These are phyloP conservation scores for Leucocoprinus sp. DNA, from an alignment of 768 basidiomycete species.

Conservation along the genomic window DNA sequence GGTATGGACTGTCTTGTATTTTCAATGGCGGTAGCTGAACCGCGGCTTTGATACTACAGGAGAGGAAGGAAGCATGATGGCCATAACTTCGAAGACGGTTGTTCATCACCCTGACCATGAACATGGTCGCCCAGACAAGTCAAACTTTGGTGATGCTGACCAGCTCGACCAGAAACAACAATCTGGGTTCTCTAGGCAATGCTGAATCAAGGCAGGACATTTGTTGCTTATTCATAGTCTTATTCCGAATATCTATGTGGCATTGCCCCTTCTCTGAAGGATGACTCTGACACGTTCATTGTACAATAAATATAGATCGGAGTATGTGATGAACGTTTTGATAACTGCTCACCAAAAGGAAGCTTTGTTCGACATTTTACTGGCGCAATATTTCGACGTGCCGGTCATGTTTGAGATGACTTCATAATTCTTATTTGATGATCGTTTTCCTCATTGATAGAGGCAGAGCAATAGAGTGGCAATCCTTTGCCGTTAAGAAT, in stretches of 20 bases:
- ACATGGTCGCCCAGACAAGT: constrained; percentile 31
- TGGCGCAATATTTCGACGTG: too few species aligned
- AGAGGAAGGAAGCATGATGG: constrained; percentile 21
- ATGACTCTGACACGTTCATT: too few species aligned
- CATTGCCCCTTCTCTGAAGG: too few species aligned
- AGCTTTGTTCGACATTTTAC: too few species aligned
- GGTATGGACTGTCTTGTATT: constrained; percentile 22
- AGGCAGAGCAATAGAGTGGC: constrained; percentile 43
- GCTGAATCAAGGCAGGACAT: constrained; percentile 16
- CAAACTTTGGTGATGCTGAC: constrained; percentile 29
- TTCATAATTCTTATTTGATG: too few species aligned
- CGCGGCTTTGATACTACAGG: constrained; percentile 8
- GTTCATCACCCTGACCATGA: constrained; percentile 30
- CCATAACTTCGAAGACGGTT: constrained; percentile 15
- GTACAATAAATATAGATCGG: too few species aligned
- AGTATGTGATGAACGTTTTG: too few species aligned
- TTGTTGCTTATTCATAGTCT: background rate
- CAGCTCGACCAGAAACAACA: constrained; percentile 20
- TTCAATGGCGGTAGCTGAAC: background rate
- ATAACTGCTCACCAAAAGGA: too few species aligned
- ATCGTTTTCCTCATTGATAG: too few species aligned
- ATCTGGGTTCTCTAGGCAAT: constrained; percentile 31
- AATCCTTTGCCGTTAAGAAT: too few species aligned
- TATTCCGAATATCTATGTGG: too few species aligned
- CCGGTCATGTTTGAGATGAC: too few species aligned